Evolutionary conservation across 108 stramenopile species (phyloP).

Genomic region (Skeletonema marinoi): DNA sequence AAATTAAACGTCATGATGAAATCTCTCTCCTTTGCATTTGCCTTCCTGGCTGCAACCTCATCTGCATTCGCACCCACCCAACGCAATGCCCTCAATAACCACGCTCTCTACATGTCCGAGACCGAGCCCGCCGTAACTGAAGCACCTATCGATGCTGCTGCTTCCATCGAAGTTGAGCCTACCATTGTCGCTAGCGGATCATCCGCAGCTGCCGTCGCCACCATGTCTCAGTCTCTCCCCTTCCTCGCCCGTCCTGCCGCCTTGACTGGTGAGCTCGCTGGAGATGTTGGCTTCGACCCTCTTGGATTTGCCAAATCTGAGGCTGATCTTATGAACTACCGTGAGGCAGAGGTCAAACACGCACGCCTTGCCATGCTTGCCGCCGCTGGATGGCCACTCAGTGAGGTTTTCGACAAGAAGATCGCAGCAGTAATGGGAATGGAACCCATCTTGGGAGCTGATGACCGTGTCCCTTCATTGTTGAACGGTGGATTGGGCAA

Average conservation of each 20-base stretch:
- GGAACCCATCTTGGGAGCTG: conserved; percentile 52
- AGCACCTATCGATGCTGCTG: not conserved
- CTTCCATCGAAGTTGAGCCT: not conserved
- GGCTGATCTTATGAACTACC: conserved; percentile 46
- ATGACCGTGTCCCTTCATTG: conserved; percentile 78
- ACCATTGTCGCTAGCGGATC: conserved; percentile 4
- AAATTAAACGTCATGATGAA: conserved; percentile 57
- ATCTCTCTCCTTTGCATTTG: conserved; percentile 53
- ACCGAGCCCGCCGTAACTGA: too few relatives aligned
- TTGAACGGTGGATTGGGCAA: conserved; percentile 90
- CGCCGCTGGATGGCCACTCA: conserved; percentile 90
- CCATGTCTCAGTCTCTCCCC: conserved; percentile 69
- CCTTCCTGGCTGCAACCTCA: conserved; percentile 46
- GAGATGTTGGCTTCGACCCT: conserved; percentile 94
- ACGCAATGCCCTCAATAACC: not conserved
- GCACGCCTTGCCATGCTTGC: conserved; percentile 90
- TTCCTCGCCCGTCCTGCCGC: conserved; percentile 70
- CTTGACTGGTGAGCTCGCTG: conserved; percentile 75
- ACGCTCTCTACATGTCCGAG: conserved; percentile 16
- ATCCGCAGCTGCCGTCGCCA: conserved; percentile 24
- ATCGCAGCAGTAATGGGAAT: conserved; percentile 65
- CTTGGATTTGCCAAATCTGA: conserved; percentile 78
- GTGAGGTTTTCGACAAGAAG: conserved; percentile 78
- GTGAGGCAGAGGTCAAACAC: conserved; percentile 93
- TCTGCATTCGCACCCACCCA: conserved; percentile 62